These are phyloP conservation scores for Trametes pubescens DNA, from an alignment of 1,284 basidiomycete genomes.

Conservation along the genomic window DNA sequence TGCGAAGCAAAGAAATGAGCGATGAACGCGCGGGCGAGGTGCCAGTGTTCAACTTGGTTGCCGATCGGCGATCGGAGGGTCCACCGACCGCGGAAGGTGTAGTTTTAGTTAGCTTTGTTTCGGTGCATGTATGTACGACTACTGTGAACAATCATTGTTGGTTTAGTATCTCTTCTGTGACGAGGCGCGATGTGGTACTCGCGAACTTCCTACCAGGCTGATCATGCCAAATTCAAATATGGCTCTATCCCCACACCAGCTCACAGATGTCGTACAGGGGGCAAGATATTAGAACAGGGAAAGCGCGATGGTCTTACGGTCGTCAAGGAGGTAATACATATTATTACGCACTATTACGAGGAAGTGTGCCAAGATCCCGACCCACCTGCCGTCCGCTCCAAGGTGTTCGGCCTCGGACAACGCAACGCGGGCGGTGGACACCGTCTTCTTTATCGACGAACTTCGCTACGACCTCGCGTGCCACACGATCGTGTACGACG, in stretches of 20 bases:
- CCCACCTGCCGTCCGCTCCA: no score
- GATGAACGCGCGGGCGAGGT: no score
- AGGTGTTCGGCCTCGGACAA: constrained; percentile 42
- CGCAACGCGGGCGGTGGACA: constrained; percentile 32
- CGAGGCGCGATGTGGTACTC: no score
- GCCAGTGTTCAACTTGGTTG: no score
- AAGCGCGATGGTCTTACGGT: constrained; percentile 37
- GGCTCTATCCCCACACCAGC: constrained; percentile 45
- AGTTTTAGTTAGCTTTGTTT: no score
- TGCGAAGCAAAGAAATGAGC: background rate
- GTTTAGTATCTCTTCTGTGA: no score
- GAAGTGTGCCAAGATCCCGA: constrained; percentile 31
- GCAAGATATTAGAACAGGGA: constrained; percentile 31
- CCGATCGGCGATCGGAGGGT: no score
- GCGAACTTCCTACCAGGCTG: no score
- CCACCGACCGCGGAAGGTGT: no score
- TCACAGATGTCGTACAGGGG: constrained; percentile 45
- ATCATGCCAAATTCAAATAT: no score
- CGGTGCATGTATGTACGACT: no score
- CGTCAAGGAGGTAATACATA: constrained; percentile 46
- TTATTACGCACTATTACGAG: constrained; percentile 40
- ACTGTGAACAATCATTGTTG: no score
- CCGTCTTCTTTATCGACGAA: constrained; percentile 50
- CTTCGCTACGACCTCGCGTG: constrained; percentile 54
- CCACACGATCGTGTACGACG: constrained; percentile 55